Percentiles rank a stretch among this genome's conserved stretches.
These are phyloP conservation scores for Clavispora santaluciae DNA, from an alignment of 805 yeast species.

Conservation along the genomic window DNA sequence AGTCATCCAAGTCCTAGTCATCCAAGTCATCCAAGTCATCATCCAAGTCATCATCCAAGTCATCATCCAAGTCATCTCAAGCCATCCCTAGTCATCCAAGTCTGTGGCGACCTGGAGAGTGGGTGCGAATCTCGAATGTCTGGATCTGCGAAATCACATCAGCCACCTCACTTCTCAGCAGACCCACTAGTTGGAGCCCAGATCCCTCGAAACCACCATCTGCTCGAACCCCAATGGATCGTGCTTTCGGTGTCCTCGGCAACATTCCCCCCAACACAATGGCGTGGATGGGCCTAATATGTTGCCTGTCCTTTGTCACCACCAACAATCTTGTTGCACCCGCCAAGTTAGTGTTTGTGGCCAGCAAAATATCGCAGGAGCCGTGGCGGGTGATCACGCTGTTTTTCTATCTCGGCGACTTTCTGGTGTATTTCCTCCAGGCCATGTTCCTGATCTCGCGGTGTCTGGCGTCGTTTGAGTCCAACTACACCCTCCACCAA, in stretches of 20 bases:
- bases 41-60: too few relatives aligned
- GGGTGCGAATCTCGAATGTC: too few relatives aligned
- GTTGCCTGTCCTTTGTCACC: slow-evolving; percentile 18
- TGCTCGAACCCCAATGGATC: too few relatives aligned
- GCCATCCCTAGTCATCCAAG: too few relatives aligned
- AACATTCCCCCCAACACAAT: slow-evolving; percentile 17
- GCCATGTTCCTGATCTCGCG: slow-evolving; percentile 16
- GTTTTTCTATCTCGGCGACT: slow-evolving; percentile 29
- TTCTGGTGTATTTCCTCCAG: slow-evolving; percentile 20
- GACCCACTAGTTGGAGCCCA: too few relatives aligned
- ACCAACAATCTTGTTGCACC: slow-evolving; percentile 17
- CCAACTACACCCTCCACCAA: slow-evolving; percentile 13
- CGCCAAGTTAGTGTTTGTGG: slow-evolving; percentile 20
- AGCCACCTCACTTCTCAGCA: too few relatives aligned
- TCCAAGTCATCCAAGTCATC: too few relatives aligned
- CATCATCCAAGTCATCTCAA: too few relatives aligned
- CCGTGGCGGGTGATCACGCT: slow-evolving; percentile 36
- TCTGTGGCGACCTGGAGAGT: too few relatives aligned
- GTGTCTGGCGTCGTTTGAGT: slow-evolving; percentile 23
- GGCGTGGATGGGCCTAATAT: slow-evolving; percentile 25
- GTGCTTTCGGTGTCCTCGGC: not conserved
- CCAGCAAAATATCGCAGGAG: slow-evolving; percentile 25
- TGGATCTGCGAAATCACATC: too few relatives aligned
- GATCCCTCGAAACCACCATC: too few relatives aligned
- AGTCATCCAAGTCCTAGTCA: too few relatives aligned